These are phyloP conservation scores for Coccomyxa subellipsoidea DNA, from an alignment of 163 green algal species.

Conservation along the genomic window DNA sequence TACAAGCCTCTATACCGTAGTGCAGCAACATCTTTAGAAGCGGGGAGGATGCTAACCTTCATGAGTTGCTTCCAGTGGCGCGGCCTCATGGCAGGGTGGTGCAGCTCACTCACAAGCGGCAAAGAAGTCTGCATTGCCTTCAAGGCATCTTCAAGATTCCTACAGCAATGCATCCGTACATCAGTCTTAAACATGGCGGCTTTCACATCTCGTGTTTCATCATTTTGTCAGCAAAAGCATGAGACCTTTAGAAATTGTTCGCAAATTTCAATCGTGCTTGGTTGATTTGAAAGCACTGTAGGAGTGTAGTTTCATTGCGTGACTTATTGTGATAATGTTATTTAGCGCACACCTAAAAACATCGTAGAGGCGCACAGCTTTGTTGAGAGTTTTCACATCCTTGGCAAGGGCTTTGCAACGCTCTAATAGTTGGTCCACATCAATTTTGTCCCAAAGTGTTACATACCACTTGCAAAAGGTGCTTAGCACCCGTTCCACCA, in stretches of 20 bases:
- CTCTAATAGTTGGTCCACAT: constrained; percentile 85
- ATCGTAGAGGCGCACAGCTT: constrained; percentile 78
- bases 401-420: constrained; percentile 87
- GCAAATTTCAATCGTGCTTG: too few relatives aligned
- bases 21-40: too few relatives aligned
- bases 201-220: too few relatives aligned
- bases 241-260: too few relatives aligned
- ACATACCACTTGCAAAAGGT: constrained; percentile 84
- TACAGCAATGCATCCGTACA: too few relatives aligned
- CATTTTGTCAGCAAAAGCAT: too few relatives aligned
- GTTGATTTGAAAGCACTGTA: too few relatives aligned
- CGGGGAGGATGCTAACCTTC: too few relatives aligned
- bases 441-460: constrained; percentile 86
- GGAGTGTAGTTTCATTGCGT: too few relatives aligned
- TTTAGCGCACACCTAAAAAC: constrained; percentile 35
- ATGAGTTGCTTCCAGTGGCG: constrained; percentile 93
- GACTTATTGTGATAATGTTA: too few relatives aligned
- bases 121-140: constrained; percentile 86
- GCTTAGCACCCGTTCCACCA: constrained; percentile 68
- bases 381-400: constrained; percentile 88
- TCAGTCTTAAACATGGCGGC: too few relatives aligned
- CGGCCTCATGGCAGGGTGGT: constrained; percentile 86
- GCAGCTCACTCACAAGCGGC: constrained; percentile 85
- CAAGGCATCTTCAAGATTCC: constrained; percentile 76
- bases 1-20: too few relatives aligned